Base-by-base conservation (phyloP, 176 grass and related monocot genomes). In the Urochloa ruziziensis region DNA sequence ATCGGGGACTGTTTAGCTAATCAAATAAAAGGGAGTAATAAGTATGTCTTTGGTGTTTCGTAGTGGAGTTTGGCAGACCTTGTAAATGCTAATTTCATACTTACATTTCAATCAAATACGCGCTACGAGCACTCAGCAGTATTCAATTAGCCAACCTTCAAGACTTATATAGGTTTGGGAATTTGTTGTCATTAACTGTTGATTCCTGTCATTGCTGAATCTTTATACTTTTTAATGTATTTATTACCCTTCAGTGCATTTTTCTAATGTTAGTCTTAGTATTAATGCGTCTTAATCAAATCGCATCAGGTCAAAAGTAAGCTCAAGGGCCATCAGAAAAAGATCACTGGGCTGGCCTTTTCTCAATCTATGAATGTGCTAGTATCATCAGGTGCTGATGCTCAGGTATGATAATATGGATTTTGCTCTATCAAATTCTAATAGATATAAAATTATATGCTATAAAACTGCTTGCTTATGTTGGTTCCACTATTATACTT, bases 261-360 rank as follows among this genome's bases (percentile, higher is more conserved):
- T 46, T 68, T n/a, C n/a, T 54, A 80, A 34, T 18, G 16, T 28
- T 29, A 21, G 16, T 32, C 10, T 40, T 74, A 30, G 13, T 58
- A 10, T 10, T 77, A 32, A 79, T 74, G 35, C 65, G 28, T 64
- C 18, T 75, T 47, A 29, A 28, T 79, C 18, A 52, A 32, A 60
- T 15, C 44, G 39, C 81, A 39, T 61, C 63, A 95, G 93, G 93
- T 95, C 34, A 99, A 99, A 89, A 99, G 87, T 73, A 99, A 99
- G 83, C 89, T 99, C 52, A 99, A 96, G 82, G 93, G 97, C 25
- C 97, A 99, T 87, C 94, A 96, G 78, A 96, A 99, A 83, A 96
- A 90, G 77, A 94, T 99, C 24, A 99, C 93, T 40, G 97, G 97
- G n/a, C 91, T 99, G 46, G 97, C 97, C 64, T 99, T 99, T 88